Percentiles rank a stretch among this genome's conserved stretches.
Conservation (phyloP, 108 stramenopile species). For the Pseudonitzschia pungens region DNA sequence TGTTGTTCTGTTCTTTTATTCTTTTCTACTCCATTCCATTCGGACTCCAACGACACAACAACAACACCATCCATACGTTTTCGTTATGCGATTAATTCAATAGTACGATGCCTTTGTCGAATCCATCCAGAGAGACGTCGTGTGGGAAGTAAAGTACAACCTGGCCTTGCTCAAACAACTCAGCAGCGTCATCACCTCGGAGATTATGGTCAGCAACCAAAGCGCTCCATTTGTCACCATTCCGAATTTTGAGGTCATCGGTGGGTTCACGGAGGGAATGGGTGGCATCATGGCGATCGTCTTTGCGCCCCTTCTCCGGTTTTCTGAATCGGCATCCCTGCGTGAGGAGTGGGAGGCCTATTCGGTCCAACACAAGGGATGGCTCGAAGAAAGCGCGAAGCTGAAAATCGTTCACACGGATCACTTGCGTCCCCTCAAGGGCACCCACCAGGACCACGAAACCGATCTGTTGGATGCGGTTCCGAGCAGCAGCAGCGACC, state of each 20-base stretch:
- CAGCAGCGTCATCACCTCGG: background rate
- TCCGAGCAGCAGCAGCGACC: background rate
- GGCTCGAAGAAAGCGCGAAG: conserved; percentile 25
- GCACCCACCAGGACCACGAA: conserved; percentile 14
- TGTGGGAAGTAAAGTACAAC: conserved; percentile 34
- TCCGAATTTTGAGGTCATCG: conserved; percentile 23
- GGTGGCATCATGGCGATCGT: conserved; percentile 17
- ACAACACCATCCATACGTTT: no score
- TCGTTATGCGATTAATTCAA: no score
- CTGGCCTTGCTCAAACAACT: conserved; percentile 25
- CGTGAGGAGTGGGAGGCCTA: conserved; percentile 30
- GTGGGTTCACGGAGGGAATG: conserved; percentile 31
- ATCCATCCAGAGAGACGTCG: conserved; percentile 14
- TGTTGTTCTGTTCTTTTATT: no score
- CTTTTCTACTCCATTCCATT: no score
- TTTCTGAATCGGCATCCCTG: background rate
- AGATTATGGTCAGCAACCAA: conserved; percentile 1
- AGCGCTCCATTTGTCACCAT: conserved; percentile 16
- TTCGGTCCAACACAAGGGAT: conserved; percentile 21
- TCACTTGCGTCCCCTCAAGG: conserved; percentile 17
- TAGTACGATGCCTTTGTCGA: conserved; percentile 17
- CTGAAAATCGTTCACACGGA: conserved; percentile 7
- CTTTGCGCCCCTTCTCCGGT: conserved; percentile 30
- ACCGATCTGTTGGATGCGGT: conserved; percentile 14
- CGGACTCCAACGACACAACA: no score